These are phyloP conservation scores for Ceratobasidium sp. DNA, from an alignment of 1,284 basidiomycete species.

Conservation along the genomic window DNA sequence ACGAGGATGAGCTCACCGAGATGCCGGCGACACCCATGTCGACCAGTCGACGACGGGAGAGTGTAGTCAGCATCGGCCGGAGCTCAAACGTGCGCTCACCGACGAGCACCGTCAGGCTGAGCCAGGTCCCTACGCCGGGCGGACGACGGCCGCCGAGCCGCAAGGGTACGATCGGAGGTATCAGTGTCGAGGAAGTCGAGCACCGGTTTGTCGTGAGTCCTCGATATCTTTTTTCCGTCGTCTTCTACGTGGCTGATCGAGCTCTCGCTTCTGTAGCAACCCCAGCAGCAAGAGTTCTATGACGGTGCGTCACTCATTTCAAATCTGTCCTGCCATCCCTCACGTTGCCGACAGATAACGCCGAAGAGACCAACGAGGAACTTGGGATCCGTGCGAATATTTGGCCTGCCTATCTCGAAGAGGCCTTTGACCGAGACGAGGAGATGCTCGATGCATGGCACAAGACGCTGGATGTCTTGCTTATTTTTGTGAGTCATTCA, in stretches of 20 bases:
- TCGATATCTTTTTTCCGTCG: not conserved
- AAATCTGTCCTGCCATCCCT: not conserved
- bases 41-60: conserved; percentile 7
- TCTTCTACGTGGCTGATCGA: not conserved
- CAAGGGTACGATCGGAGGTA: conserved; percentile 29
- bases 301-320: conserved; percentile 17
- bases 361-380: conserved; percentile 28
- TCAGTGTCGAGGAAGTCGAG: conserved; percentile 34
- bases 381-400: conserved; percentile 36
- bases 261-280: conserved; percentile 5
- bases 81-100: not conserved
- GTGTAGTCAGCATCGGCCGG: conserved; percentile 13
- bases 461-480: conserved; percentile 35
- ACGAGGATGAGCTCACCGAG: conserved; percentile 33
- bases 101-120: conserved; percentile 15
- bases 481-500: conserved; percentile 36
- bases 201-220: conserved; percentile 21
- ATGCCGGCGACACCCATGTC: conserved; percentile 27
- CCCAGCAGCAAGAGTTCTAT: conserved; percentile 26
- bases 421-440: conserved; percentile 31
- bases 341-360: conserved; percentile 25
- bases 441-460: conserved; percentile 39
- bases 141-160: conserved; percentile 22
- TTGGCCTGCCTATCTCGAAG: conserved; percentile 36
- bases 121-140: not conserved